Base-by-base conservation (phyloP, 768 basidiomycete species). In the Tylopilus rubrobrunneus region DNA sequence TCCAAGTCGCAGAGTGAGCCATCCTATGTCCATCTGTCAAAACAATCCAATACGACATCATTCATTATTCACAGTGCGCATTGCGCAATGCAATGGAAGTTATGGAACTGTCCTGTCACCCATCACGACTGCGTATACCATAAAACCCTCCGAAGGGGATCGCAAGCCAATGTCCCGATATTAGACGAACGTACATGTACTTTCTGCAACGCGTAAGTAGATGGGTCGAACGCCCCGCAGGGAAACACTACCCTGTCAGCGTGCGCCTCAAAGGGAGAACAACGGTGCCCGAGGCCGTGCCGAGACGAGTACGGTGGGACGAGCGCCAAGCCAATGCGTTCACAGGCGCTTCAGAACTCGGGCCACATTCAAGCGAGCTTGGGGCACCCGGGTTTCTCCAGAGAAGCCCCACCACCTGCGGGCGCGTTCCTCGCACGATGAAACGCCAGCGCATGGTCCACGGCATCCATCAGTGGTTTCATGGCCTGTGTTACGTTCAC, bases 381-480 rank as follows among this genome's bases (percentile, higher is more conserved):
- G 47, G n/a, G 1, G 2, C 49, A 41, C 15, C 46, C 45, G 41
- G 45, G 21, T 31, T 44, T 53, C 49, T 54, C 62, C n/a, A 36
- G 19, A 40, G 51, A 43, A 43, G 31, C 9, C 19, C 58, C 51
- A 8, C 69, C 43, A 9, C 53, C 51, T 11, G 4, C n/a, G 14
- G 34, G 19, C 5, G 68, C 36, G 42, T 48, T 61, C 48, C 72
- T 78, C 19, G 72, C 73, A 43, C 74, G 78, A 61, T 85, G 75
- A 64, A 85, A 86, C 44, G 76, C 69, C 37, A 91, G 68, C 2
- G 90, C 91, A 61, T 82, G 86, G 37, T 89, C 81, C 15, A 87
- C 86, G 11, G 89, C 87, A 53, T 82, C 76, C 36, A 88, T 67
- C 25, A 88, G 73, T 3, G 89, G 89, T 70, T 83, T 83, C 84